Evolutionary conservation across 306 rosid species (phyloP).

Genomic region (Begonia fuchsioides): DNA sequence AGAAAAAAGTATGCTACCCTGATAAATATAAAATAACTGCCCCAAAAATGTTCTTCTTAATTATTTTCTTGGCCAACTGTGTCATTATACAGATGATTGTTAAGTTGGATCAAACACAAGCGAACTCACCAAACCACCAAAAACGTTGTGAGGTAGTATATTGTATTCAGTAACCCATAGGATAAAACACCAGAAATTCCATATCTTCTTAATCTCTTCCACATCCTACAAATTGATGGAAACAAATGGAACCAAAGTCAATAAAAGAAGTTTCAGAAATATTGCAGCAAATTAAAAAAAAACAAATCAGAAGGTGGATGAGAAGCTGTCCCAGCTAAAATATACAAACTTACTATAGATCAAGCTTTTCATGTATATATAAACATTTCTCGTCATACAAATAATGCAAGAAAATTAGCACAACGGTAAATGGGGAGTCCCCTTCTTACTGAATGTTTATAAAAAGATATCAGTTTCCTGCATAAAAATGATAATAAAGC

Average conservation of each 20-base stretch:
- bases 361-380: not conserved
- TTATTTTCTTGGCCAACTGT: no score
- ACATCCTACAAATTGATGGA: constrained; percentile 29
- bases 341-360: not conserved
- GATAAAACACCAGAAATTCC: constrained; percentile 75
- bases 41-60: no score
- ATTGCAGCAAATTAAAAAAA: not conserved
- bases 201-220: constrained; percentile 52
- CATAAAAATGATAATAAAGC: constrained; percentile 4
- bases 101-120: no score
- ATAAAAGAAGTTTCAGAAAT: not conserved
- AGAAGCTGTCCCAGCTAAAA: not conserved
- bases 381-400: not conserved
- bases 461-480: not conserved
- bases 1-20: no score
- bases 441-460: no score
- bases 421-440: no score
- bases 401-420: no score
- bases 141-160: constrained; percentile 67
- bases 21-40: no score
- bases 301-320: not conserved
- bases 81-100: no score
- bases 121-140: constrained; percentile 67
- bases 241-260: constrained; percentile 8
- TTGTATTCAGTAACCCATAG: constrained; percentile 75